phyloP scores from a whole-genome alignment of 2,329 filamentous ascomycete species.

The Plenodomus tracheiphilus region DNA sequence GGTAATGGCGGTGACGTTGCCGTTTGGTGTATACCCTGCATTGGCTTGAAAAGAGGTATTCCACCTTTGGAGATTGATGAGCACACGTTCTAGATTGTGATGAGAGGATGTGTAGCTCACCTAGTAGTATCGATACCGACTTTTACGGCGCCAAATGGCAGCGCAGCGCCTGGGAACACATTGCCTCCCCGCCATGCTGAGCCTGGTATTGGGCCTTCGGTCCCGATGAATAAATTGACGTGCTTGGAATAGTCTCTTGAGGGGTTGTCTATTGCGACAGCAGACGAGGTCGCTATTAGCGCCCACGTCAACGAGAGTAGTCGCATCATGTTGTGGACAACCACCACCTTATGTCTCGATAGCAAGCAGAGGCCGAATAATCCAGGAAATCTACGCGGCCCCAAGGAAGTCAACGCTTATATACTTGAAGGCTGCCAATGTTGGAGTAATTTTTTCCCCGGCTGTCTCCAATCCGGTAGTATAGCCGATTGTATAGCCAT shows the following conservation, averaged over 20 bases:
- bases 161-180: slow-evolving; percentile 37
- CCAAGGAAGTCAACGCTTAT: not conserved
- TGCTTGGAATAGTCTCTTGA: slow-evolving; percentile 43
- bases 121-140: slow-evolving; percentile 41
- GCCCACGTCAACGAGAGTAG: not conserved
- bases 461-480: not conserved
- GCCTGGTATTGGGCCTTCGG: slow-evolving; percentile 51
- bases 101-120: slow-evolving; percentile 19
- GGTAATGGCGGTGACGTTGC: slow-evolving; percentile 39
- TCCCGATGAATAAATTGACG: slow-evolving; percentile 57
- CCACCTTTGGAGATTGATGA: slow-evolving; percentile 36
- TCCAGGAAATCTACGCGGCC: too few species aligned
- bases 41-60: not conserved
- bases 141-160: slow-evolving; percentile 43
- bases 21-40: slow-evolving; percentile 37
- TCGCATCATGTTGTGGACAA: not conserved
- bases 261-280: not conserved
- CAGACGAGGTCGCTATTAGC: not conserved
- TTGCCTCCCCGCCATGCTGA: slow-evolving; percentile 47
- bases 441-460: not conserved
- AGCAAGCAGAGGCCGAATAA: too few species aligned
- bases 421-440: not conserved
- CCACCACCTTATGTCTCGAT: too few species aligned
- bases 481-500: not conserved
- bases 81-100: not conserved